Percentiles rank a stretch among this genome's conserved stretches.
Evolutionary conservation across 1,284 basidiomycete genomes (phyloP).

Genomic region (Porogramme epimiltina): DNA sequence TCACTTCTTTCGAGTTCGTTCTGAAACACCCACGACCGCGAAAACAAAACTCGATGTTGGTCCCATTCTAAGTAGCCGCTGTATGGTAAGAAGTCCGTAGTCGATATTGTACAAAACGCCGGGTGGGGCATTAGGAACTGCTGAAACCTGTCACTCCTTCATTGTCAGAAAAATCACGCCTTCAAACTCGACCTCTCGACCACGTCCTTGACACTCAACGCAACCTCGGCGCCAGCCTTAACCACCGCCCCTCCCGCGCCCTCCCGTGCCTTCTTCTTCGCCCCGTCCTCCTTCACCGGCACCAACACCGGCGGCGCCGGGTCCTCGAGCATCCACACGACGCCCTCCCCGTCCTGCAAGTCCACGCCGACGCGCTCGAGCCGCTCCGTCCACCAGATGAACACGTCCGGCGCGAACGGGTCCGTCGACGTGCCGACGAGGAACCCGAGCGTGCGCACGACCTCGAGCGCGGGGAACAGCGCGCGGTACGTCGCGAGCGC

Average conservation of each 20-base stretch:
- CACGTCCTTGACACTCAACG: not conserved
- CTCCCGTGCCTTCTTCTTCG: constrained; percentile 17
- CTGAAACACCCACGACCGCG: too few relatives aligned
- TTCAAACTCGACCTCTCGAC: not conserved
- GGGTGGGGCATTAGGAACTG: constrained; percentile 1
- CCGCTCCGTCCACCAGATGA: constrained; percentile 55
- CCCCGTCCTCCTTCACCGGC: not conserved
- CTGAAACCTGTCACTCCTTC: not conserved
- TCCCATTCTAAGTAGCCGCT: too few relatives aligned
- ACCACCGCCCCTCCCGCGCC: not conserved
- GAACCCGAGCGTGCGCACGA: constrained; percentile 47
- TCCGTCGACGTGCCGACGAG: constrained; percentile 48
- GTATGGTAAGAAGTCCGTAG: too few relatives aligned
- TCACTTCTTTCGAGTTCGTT: too few relatives aligned
- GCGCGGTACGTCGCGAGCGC: constrained; percentile 38
- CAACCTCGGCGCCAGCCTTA: too few relatives aligned
- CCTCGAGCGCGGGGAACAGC: constrained; percentile 46
- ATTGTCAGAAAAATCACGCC: not conserved
- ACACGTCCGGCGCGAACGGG: constrained; percentile 45
- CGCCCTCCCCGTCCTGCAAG: constrained; percentile 54
- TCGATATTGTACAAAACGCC: constrained; percentile 3
- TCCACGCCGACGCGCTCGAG: constrained; percentile 51
- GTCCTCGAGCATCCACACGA: constrained; percentile 41
- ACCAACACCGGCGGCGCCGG: constrained; percentile 28
- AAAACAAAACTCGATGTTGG: too few relatives aligned